phyloP scores from a whole-genome alignment of 2,329 filamentous ascomycete species.

The Conoideocrella luteorostrata region DNA sequence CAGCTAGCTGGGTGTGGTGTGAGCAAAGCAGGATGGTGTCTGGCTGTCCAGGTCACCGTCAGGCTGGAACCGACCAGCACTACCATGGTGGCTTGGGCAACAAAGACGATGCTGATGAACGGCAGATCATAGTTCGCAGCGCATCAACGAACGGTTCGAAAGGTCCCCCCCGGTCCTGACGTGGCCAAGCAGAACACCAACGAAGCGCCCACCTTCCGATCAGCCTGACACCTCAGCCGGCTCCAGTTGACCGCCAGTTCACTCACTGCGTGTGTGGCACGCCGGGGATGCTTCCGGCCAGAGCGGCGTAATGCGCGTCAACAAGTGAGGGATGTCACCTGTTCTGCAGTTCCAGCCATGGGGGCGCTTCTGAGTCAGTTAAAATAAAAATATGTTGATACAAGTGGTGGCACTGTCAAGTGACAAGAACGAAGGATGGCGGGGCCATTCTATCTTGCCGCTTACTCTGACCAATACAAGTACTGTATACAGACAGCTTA shows the following conservation, averaged over 20 bases:
- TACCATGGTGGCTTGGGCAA: constrained; percentile 10
- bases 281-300: constrained; percentile 9
- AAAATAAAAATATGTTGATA: no score
- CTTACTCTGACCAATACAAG: no score
- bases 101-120: constrained; percentile 9
- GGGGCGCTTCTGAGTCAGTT: no score
- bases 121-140: constrained; percentile 14
- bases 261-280: constrained; percentile 1
- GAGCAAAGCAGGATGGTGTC: no score
- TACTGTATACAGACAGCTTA: no score
- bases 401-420: background rate
- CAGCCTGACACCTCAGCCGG: constrained; percentile 1
- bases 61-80: background rate
- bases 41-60: no score
- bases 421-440: background rate
- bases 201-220: constrained; percentile 1
- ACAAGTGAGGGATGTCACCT: constrained; percentile 3
- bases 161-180: constrained; percentile 4
- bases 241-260: constrained; percentile 13
- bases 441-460: no score
- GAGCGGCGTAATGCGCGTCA: constrained; percentile 7
- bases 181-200: constrained; percentile 10
- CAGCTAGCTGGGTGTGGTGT: no score
- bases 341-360: constrained; percentile 8
- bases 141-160: constrained; percentile 10